Conservation (phyloP, 2,329 filamentous ascomycete species). For the Domatiomyces catenatus region DNA sequence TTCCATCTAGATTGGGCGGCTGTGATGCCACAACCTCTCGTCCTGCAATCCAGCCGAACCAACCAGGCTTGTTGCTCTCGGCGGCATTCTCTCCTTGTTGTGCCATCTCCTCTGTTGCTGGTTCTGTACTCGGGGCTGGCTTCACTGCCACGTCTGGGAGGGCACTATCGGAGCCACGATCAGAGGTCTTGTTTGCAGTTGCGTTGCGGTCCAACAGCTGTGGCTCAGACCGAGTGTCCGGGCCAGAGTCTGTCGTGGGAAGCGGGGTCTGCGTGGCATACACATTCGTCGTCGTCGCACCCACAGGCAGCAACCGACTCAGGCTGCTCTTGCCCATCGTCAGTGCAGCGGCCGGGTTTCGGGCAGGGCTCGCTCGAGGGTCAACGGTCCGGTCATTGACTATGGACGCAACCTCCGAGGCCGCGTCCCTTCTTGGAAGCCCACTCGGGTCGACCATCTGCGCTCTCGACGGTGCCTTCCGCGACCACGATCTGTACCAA, state of each 20-base stretch:
- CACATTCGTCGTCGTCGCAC: slow-evolving; percentile 30
- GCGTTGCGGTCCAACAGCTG: not conserved
- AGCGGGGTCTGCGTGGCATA: slow-evolving; percentile 22
- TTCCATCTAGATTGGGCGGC: not conserved
- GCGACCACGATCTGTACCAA: slow-evolving; percentile 28
- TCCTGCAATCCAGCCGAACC: slow-evolving; percentile 10
- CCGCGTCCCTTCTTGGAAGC: slow-evolving; percentile 26
- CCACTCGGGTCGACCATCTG: slow-evolving; percentile 37
- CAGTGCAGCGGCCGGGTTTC: slow-evolving; percentile 27
- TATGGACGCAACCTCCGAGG: slow-evolving; percentile 22
- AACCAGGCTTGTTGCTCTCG: slow-evolving; percentile 8
- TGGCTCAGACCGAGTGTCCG: not conserved
- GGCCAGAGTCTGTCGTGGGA: not conserved
- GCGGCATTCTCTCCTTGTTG: not conserved
- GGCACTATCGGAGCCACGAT: not conserved
- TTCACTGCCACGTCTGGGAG: not conserved
- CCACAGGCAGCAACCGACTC: slow-evolving; percentile 30
- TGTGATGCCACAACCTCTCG: not conserved
- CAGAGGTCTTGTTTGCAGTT: not conserved
- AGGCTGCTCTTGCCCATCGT: slow-evolving; percentile 27
- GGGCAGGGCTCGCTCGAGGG: slow-evolving; percentile 16
- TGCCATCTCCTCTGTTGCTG: not conserved
- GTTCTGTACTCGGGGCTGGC: not conserved
- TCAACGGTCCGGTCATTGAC: slow-evolving; percentile 17
- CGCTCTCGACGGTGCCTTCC: slow-evolving; percentile 33